Evolutionary conservation across 768 basidiomycete species (phyloP).

Genomic region (Pulveroboletus sp.): DNA sequence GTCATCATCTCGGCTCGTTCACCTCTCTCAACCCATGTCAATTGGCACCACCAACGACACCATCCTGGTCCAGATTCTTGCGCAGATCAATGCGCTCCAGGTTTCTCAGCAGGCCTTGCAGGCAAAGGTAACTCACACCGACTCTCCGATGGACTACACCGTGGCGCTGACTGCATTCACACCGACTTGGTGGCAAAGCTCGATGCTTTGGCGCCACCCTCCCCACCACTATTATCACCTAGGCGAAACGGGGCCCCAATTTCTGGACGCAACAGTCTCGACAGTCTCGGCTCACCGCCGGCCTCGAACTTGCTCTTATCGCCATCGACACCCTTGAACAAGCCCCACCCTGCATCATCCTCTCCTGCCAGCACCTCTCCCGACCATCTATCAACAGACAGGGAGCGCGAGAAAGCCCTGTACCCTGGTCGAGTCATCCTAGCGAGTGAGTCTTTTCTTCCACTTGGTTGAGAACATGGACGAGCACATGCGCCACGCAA

Average conservation of each 20-base stretch:
- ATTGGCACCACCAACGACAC: constrained; percentile 40
- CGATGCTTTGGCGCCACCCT: constrained; percentile 37
- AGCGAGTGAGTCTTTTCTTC: constrained; percentile 56
- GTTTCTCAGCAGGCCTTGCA: constrained; percentile 73
- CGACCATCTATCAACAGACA: constrained; percentile 38
- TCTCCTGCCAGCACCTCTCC: constrained; percentile 14
- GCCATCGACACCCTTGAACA: constrained; percentile 24
- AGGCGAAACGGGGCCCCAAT: constrained; percentile 25
- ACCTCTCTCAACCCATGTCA: constrained; percentile 18
- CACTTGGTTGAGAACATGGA: neutral
- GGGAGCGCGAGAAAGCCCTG: constrained; percentile 64
- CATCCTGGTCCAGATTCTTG: constrained; percentile 65
- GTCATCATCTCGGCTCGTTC: constrained; percentile 9
- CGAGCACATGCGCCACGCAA: neutral
- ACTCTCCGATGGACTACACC: neutral
- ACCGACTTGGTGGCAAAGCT: constrained; percentile 35
- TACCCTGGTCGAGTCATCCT: constrained; percentile 83
- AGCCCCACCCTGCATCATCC: constrained; percentile 26
- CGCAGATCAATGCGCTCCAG: constrained; percentile 66
- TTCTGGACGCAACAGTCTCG: constrained; percentile 13
- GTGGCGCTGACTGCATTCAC: neutral
- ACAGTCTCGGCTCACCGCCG: constrained; percentile 19
- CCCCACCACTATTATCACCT: constrained; percentile 26
- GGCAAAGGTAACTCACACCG: constrained; percentile 54
- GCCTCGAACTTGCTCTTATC: constrained; percentile 26